A percentile compares a stretch with the other conserved stretches of the same genome.
Conservation (phyloP, 1,284 basidiomycete species). For the Psilocybe mexicana region DNA sequence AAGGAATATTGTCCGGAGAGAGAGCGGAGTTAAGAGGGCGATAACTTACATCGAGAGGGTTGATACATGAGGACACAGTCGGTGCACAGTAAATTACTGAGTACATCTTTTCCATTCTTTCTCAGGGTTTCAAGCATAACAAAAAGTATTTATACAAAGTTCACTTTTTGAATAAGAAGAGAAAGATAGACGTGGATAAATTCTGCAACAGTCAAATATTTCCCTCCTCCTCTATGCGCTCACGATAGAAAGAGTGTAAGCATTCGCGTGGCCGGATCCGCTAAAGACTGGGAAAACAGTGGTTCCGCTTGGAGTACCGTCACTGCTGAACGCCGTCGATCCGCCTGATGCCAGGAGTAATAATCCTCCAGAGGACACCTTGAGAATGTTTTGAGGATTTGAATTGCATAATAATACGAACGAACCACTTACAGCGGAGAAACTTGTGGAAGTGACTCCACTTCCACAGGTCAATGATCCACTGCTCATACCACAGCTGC, state of each 20-base stretch:
- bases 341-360: constrained; percentile 53
- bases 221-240: constrained; percentile 7
- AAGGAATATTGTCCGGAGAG: constrained; percentile 10
- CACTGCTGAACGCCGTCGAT: constrained; percentile 52
- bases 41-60: constrained; percentile 1
- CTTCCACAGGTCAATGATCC: constrained; percentile 47
- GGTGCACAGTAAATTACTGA: too few species aligned
- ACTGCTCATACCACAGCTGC: constrained; percentile 45
- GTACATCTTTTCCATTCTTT: too few species aligned
- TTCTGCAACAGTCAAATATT: too few species aligned
- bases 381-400: constrained; percentile 22
- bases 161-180: too few species aligned
- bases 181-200: too few species aligned
- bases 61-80: not conserved
- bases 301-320: constrained; percentile 52
- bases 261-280: constrained; percentile 42
- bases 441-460: constrained; percentile 45
- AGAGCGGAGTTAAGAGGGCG: constrained; percentile 21
- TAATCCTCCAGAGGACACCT: constrained; percentile 46
- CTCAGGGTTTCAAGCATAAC: too few species aligned
- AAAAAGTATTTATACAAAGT: too few species aligned
- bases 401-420: not conserved
- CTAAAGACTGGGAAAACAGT: constrained; percentile 53
- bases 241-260: constrained; percentile 47
- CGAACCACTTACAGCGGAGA: constrained; percentile 48